These are phyloP conservation scores for Fagopyrum homotropicum DNA, from an alignment of 148 eudicot species.

Conservation along the genomic window DNA sequence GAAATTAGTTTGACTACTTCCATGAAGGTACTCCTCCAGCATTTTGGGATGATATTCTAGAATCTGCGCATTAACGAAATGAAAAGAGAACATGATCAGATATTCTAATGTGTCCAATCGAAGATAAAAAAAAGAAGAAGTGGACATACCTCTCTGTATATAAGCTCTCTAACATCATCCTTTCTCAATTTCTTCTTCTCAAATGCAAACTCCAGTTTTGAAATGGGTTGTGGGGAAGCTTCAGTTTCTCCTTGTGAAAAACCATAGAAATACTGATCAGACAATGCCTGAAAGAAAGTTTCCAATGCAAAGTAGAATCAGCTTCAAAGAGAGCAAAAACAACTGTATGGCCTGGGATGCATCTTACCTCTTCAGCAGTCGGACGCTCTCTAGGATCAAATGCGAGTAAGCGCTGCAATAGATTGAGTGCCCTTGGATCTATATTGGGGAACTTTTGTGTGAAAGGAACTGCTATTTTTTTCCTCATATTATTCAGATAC, in stretches of 20 bases:
- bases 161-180: slow-evolving; percentile 51
- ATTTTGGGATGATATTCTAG: slow-evolving; percentile 77
- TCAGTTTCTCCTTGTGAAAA: slow-evolving; percentile 40
- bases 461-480: slow-evolving; percentile 62
- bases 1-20: slow-evolving; percentile 67
- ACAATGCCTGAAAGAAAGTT: slow-evolving; percentile 24
- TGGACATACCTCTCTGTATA: slow-evolving; percentile 20
- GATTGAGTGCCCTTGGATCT: slow-evolving; percentile 87
- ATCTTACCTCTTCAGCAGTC: slow-evolving; percentile 68
- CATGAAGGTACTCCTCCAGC: slow-evolving; percentile 59
- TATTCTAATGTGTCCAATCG: not conserved
- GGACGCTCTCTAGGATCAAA: slow-evolving; percentile 93
- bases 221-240: slow-evolving; percentile 36
- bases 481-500: slow-evolving; percentile 67
- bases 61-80: slow-evolving; percentile 25
- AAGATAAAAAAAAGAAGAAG: not conserved
- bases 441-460: slow-evolving; percentile 67
- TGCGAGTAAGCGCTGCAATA: slow-evolving; percentile 82
- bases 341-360: too few relatives aligned
- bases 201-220: slow-evolving; percentile 49
- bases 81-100: too few relatives aligned
- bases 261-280: slow-evolving; percentile 41
- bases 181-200: slow-evolving; percentile 41
- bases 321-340: not conserved
- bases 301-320: slow-evolving; percentile 10